A percentile compares a stretch with the other conserved stretches of the same genome.
Conservation (phyloP, 2,329 filamentous ascomycete genomes). For the Metarhizium humberi region DNA sequence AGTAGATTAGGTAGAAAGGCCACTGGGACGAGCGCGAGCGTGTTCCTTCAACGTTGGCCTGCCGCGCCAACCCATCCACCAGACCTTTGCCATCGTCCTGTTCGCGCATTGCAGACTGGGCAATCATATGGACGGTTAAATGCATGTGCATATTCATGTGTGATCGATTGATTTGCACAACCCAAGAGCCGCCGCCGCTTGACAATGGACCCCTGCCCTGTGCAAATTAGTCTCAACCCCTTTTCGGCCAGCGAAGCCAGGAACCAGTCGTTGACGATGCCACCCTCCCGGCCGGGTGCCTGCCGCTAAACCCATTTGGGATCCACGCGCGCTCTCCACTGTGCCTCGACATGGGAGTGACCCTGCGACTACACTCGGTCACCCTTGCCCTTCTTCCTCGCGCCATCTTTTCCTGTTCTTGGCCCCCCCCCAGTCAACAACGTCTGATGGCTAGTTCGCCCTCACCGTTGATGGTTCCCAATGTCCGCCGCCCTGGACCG, state of each 20-base stretch:
- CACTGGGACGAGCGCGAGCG: too few relatives aligned
- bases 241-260: background rate
- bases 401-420: background rate
- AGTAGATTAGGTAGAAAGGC: too few relatives aligned
- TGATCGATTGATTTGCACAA: background rate
- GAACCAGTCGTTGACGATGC: background rate
- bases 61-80: too few relatives aligned
- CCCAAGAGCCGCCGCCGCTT: background rate
- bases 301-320: slow-evolving; percentile 5
- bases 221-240: slow-evolving; percentile 1
- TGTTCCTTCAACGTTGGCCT: too few relatives aligned
- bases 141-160: too few relatives aligned
- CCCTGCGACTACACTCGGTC: background rate
- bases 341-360: background rate
- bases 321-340: background rate
- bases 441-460: background rate
- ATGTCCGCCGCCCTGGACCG: slow-evolving; percentile 2
- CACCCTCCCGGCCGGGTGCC: slow-evolving; percentile 2
- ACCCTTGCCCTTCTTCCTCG: background rate
- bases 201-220: background rate
- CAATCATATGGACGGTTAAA: too few relatives aligned
- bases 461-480: slow-evolving; percentile 2
- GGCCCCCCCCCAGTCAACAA: background rate
- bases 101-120: too few relatives aligned
- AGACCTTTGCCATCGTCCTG: too few relatives aligned